These are phyloP conservation scores for Debaryomyces maramus DNA, from an alignment of 805 yeast genomes.

Conservation along the genomic window DNA sequence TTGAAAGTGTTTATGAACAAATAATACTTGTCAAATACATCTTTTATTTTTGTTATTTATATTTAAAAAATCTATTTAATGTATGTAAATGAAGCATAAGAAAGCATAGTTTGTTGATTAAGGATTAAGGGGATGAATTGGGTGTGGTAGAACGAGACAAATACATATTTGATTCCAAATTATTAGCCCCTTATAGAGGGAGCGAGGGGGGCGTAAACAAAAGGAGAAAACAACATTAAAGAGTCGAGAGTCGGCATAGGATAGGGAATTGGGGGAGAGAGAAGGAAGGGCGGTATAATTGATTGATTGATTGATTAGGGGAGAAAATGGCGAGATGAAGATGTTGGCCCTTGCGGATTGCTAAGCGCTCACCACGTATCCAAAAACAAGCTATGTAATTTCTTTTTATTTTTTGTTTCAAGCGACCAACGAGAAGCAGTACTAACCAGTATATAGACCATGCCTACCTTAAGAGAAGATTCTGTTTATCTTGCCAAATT, in stretches of 20 bases:
- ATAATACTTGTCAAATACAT: neutral
- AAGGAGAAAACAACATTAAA: too few species aligned
- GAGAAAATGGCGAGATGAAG: neutral
- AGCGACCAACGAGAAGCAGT: neutral
- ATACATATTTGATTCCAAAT: neutral
- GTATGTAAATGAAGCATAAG: neutral
- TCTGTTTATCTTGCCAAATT: conserved; percentile 96
- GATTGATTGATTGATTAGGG: neutral
- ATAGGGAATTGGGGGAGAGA: neutral
- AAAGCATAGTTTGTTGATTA: neutral
- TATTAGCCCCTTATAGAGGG: neutral
- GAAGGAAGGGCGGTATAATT: neutral
- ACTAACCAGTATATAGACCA: conserved; percentile 23
- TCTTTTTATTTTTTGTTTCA: neutral
- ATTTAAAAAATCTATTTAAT: neutral
- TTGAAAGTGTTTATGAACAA: conserved; percentile 1
- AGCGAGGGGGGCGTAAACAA: neutral
- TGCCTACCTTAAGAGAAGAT: conserved; percentile 93
- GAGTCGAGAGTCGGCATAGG: too few species aligned
- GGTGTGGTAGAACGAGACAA: neutral
- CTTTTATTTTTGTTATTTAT: conserved; percentile 1
- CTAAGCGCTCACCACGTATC: conserved; percentile 3
- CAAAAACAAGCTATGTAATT: neutral
- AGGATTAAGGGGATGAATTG: neutral
- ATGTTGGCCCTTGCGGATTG: neutral